Percentiles rank a stretch among this genome's conserved stretches.
Evolutionary conservation across 2,329 filamentous ascomycete species (phyloP).

Genomic region (Dactylonectria macrodidyma): DNA sequence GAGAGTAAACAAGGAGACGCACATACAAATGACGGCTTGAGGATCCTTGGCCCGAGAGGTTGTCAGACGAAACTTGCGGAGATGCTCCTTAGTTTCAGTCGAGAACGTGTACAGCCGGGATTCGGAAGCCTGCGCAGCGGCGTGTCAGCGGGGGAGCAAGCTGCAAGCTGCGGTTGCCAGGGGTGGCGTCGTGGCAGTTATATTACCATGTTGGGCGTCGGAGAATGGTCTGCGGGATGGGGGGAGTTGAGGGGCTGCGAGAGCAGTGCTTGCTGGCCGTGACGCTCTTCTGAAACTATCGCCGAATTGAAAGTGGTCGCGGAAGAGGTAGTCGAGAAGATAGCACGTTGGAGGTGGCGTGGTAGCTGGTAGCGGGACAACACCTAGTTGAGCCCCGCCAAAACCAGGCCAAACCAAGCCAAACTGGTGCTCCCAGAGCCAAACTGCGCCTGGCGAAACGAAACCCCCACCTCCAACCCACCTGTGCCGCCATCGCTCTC

Average conservation of each 20-base stretch:
- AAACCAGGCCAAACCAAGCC: slow-evolving; percentile 10
- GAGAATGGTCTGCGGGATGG: not conserved
- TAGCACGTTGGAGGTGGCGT: not conserved
- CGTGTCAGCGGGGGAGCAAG: slow-evolving; percentile 32
- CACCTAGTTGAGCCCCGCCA: slow-evolving; percentile 24
- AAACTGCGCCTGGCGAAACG: slow-evolving; percentile 5
- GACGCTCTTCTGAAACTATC: slow-evolving; percentile 35
- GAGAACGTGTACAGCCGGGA: slow-evolving; percentile 94
- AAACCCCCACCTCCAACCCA: slow-evolving; percentile 24
- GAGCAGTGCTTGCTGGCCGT: not conserved
- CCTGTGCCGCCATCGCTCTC: slow-evolving; percentile 24
- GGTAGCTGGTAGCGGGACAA: slow-evolving; percentile 13
- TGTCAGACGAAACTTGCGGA: slow-evolving; percentile 93
- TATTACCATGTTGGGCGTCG: slow-evolving; percentile 38
- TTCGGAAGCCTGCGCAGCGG: slow-evolving; percentile 72
- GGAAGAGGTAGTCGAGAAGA: slow-evolving; percentile 14
- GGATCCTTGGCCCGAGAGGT: slow-evolving; percentile 90
- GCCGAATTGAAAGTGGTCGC: slow-evolving; percentile 10
- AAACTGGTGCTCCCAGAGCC: not conserved
- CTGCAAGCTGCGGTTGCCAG: slow-evolving; percentile 3
- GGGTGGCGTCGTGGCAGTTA: not conserved
- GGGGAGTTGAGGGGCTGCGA: not conserved
- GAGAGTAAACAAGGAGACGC: slow-evolving; percentile 48
- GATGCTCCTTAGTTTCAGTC: slow-evolving; percentile 86
- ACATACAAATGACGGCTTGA: slow-evolving; percentile 95